phyloP scores from a whole-genome alignment of 306 rosid genomes.

The Carpinus viminea region DNA sequence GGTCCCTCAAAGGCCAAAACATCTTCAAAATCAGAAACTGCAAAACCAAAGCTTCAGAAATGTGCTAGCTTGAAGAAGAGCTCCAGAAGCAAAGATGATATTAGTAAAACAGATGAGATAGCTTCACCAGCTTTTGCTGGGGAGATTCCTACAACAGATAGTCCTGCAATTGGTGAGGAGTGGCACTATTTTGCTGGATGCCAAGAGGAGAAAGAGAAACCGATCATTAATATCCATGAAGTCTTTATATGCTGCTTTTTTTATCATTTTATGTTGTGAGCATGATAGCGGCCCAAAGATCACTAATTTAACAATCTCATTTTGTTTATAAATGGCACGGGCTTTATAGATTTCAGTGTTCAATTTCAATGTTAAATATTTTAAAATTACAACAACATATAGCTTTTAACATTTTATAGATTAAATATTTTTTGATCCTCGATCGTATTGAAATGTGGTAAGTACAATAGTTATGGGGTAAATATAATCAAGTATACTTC shows the following conservation, averaged over 20 bases:
- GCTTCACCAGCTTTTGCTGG: background rate
- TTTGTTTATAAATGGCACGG: conserved; percentile 23
- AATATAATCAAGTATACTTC: no score
- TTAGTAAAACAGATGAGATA: background rate
- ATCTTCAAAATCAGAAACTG: background rate
- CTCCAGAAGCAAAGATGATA: background rate
- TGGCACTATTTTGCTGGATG: no score
- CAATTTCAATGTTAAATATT: no score
- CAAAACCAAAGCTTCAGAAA: background rate
- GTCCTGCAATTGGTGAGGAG: background rate
- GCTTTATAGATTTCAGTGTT: background rate
- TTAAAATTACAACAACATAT: no score
- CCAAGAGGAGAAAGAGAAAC: conserved; percentile 32
- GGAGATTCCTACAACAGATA: background rate
- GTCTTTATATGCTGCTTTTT: no score
- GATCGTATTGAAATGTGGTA: no score
- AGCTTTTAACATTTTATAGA: no score
- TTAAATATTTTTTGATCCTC: no score
- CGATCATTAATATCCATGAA: no score
- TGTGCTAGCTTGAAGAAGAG: conserved; percentile 17
- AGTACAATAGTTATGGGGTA: no score
- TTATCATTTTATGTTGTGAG: no score
- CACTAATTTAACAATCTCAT: conserved; percentile 44
- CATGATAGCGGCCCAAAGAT: conserved; percentile 20
- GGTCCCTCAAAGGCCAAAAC: conserved; percentile 37